These are phyloP conservation scores for Aureobasidium uvarum DNA, from an alignment of 2,329 filamentous ascomycete genomes.

Conservation along the genomic window DNA sequence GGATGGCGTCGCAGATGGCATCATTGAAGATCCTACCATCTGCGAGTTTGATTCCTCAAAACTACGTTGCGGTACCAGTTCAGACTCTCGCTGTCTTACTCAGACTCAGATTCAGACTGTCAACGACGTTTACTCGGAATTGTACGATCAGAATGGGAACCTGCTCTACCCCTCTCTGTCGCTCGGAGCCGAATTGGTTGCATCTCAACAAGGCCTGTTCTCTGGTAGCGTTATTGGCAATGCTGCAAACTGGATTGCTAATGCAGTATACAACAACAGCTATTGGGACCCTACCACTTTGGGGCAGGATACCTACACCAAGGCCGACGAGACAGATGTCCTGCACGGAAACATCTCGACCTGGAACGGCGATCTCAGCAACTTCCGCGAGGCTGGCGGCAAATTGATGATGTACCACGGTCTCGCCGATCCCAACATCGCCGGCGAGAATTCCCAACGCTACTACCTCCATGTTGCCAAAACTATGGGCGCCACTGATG, in stretches of 20 bases:
- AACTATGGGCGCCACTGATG: constrained; percentile 36
- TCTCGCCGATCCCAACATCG: constrained; percentile 47
- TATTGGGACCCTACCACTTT: constrained; percentile 45
- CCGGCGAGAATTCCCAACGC: constrained; percentile 46
- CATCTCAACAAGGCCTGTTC: constrained; percentile 33
- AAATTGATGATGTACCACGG: constrained; percentile 49
- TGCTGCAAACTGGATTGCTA: constrained; percentile 51
- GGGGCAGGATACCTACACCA: constrained; percentile 43
- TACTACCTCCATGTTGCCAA: constrained; percentile 52
- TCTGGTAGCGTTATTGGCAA: constrained; percentile 48
- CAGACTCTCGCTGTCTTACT: constrained; percentile 45
- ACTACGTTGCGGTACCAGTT: constrained; percentile 42
- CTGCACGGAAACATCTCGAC: constrained; percentile 46
- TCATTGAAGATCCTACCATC: constrained; percentile 48
- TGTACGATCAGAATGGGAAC: constrained; percentile 45
- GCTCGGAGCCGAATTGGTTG: constrained; percentile 47
- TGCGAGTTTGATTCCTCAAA: constrained; percentile 46
- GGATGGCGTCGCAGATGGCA: constrained; percentile 51
- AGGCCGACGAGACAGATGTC: constrained; percentile 39
- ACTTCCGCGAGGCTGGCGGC: constrained; percentile 43
- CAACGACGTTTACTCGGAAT: constrained; percentile 45
- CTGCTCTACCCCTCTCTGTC: constrained; percentile 53
- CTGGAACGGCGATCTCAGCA: constrained; percentile 41
- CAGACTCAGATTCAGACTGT: constrained; percentile 47
- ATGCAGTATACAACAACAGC: constrained; percentile 50